Evolutionary conservation across 139 green algal species (phyloP).

Genomic region (Edaphochlamys debaryana): DNA sequence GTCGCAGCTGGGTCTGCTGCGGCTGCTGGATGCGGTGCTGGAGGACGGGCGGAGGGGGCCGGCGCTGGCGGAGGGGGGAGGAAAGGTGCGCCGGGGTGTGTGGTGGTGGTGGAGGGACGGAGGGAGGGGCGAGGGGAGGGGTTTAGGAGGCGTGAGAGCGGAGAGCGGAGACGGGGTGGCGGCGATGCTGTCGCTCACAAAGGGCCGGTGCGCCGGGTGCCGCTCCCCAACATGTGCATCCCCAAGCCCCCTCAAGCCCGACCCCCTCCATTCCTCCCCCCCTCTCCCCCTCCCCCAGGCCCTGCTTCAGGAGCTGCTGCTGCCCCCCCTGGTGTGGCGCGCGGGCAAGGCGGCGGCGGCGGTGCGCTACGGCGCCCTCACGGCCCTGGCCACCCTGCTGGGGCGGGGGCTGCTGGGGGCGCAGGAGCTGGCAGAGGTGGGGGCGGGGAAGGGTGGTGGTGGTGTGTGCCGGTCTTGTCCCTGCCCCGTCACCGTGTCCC

Average conservation of each 20-base stretch:
- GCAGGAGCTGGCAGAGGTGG: not conserved
- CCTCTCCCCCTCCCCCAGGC: not conserved
- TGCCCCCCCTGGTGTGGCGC: slow-evolving; percentile 80
- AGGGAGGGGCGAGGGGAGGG: no score
- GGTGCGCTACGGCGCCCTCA: slow-evolving; percentile 74
- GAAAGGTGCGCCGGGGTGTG: slow-evolving; percentile 20
- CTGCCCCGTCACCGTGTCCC: no score
- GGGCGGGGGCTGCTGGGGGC: slow-evolving; percentile 24
- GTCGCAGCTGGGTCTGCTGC: slow-evolving; percentile 51
- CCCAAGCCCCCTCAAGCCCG: no score
- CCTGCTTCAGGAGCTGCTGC: slow-evolving; percentile 64
- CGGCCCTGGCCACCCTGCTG: slow-evolving; percentile 70
- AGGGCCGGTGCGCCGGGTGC: no score
- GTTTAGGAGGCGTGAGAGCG: no score
- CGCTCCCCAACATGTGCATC: no score
- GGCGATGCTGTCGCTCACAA: no score
- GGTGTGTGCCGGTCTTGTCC: no score
- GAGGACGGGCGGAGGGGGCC: slow-evolving; percentile 47
- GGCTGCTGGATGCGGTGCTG: slow-evolving; percentile 76
- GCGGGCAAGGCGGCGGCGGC: slow-evolving; percentile 80
- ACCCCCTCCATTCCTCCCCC: no score
- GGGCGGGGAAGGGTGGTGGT: no score
- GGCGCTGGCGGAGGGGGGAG: not conserved
- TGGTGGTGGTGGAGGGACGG: not conserved
- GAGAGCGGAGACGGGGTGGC: no score